These are phyloP conservation scores for Penicillium simplicissimum DNA, from an alignment of 495 filamentous ascomycete species.

Conservation along the genomic window DNA sequence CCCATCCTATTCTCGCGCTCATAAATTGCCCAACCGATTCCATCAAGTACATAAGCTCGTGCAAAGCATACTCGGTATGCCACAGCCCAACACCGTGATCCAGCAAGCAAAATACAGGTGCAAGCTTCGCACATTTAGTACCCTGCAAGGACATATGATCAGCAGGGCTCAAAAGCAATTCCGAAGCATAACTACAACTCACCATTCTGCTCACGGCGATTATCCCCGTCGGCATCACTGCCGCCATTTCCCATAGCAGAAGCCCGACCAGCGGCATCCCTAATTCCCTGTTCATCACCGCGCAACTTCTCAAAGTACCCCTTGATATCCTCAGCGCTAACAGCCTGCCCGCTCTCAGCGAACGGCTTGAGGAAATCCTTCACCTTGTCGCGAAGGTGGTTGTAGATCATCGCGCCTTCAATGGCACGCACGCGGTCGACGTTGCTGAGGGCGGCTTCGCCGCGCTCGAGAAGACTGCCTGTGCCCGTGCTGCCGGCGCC, in stretches of 20 bases:
- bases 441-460: constrained; percentile 84
- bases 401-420: constrained; percentile 97
- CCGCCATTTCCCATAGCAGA: constrained; percentile 25
- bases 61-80: not conserved
- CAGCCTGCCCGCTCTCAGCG: constrained; percentile 81
- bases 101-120: not conserved
- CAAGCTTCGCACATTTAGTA: constrained; percentile 6
- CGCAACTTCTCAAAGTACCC: constrained; percentile 90
- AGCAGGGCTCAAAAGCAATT: not conserved
- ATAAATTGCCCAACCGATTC: not conserved
- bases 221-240: constrained; percentile 25
- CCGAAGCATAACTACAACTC: constrained; percentile 4
- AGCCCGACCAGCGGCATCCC: constrained; percentile 43
- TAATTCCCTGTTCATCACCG: constrained; percentile 71
- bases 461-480: constrained; percentile 80
- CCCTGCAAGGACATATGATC: not conserved
- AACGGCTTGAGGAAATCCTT: constrained; percentile 91
- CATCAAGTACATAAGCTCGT: constrained; percentile 4
- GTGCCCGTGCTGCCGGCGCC: constrained; percentile 58
- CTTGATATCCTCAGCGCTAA: constrained; percentile 94
- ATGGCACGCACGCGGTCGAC: constrained; percentile 91
- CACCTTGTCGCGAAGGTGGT: constrained; percentile 89
- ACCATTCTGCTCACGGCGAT: constrained; percentile 44
- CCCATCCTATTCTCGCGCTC: not conserved
- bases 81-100: not conserved